phyloP scores from a whole-genome alignment of 106 monocot genomes.

The Iris macrosiphon region DNA sequence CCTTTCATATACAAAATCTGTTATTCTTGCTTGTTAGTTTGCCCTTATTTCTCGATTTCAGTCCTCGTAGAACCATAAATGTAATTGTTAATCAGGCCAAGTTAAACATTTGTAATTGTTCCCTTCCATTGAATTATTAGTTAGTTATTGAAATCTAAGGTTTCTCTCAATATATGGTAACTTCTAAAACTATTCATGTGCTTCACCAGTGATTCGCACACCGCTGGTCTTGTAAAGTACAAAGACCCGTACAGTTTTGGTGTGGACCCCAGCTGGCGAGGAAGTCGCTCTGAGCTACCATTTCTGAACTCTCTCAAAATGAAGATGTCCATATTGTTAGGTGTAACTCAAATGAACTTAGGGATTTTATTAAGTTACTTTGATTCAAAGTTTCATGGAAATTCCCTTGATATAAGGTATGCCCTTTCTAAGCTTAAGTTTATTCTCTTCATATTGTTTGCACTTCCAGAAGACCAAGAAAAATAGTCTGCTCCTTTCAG shows the following conservation, averaged over 20 bases:
- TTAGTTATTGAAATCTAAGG: background rate
- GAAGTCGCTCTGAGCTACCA: slow-evolving; percentile 91
- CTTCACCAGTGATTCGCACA: slow-evolving; percentile 75
- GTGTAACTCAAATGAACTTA: slow-evolving; percentile 91
- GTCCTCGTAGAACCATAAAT: no score
- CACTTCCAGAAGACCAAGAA: background rate
- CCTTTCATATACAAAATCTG: no score
- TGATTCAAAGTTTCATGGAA: slow-evolving; percentile 84
- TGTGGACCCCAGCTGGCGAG: slow-evolving; percentile 99
- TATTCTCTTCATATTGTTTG: background rate
- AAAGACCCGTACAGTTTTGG: slow-evolving; percentile 91
- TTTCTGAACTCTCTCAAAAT: slow-evolving; percentile 98
- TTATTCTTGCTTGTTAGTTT: no score
- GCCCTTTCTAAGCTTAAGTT: background rate
- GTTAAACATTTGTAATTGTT: no score
- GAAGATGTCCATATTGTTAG: slow-evolving; percentile 99
- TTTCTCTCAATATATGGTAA: no score
- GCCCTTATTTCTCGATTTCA: no score
- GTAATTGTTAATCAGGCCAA: no score
- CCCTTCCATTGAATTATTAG: background rate
- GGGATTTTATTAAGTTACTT: slow-evolving; percentile 93
- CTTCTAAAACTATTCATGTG: no score
- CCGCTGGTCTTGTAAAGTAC: slow-evolving; percentile 70
- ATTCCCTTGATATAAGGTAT: slow-evolving; percentile 78
- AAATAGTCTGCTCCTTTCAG: slow-evolving; percentile 24